Evolutionary conservation across 2,329 filamentous ascomycete genomes (phyloP).

Genomic region (Ophiostoma populinum): DNA sequence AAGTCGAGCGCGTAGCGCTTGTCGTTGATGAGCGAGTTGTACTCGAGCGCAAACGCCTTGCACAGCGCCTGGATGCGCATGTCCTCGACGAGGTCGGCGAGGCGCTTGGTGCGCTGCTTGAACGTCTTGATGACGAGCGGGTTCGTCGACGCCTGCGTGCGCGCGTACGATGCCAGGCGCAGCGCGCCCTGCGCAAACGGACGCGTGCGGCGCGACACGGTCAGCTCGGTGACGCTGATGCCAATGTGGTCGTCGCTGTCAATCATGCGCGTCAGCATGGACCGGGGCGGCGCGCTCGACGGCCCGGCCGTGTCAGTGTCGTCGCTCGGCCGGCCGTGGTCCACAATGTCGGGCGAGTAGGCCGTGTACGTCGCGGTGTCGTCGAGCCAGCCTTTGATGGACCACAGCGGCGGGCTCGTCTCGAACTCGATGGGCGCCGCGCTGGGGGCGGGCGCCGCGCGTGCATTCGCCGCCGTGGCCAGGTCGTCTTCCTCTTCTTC

Average conservation of each 20-base stretch:
- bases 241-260: constrained; percentile 19
- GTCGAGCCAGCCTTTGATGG: constrained; percentile 15
- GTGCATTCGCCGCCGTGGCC: background rate
- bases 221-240: constrained; percentile 18
- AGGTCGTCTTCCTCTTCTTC: constrained; percentile 9
- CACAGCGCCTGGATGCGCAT: constrained; percentile 23
- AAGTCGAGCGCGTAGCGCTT: constrained; percentile 17
- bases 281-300: background rate
- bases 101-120: constrained; percentile 12
- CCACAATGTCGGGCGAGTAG: constrained; percentile 17
- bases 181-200: constrained; percentile 20
- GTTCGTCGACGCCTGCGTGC: constrained; percentile 14
- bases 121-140: constrained; percentile 21
- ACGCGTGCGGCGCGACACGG: constrained; percentile 15
- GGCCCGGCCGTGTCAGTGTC: background rate
- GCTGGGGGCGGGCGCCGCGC: background rate
- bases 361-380: constrained; percentile 15
- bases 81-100: constrained; percentile 19
- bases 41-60: constrained; percentile 24
- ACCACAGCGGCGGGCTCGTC: constrained; percentile 14
- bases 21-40: constrained; percentile 17
- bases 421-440: constrained; percentile 12
- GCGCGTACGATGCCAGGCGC: constrained; percentile 20
- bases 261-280: constrained; percentile 21
- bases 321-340: constrained; percentile 10